phyloP scores from a whole-genome alignment of 352 stramenopile species.

The Sclerospora graminicola region DNA sequence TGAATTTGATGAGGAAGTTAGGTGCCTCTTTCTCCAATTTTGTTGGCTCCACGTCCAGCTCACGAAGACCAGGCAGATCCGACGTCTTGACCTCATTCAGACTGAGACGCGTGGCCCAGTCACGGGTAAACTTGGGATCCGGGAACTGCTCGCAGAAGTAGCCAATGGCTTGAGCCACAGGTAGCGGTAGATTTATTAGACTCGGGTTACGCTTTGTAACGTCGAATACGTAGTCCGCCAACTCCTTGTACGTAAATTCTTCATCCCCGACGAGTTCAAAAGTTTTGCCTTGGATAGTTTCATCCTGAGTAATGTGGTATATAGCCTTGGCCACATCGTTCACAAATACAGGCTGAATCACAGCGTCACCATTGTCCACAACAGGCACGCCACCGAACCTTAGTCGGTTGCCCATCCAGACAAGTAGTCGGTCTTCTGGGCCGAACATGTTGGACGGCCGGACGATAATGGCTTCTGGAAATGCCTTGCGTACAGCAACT shows the following conservation, averaged over 20 bases:
- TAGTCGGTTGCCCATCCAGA: constrained; percentile 79
- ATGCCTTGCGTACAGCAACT: constrained; percentile 83
- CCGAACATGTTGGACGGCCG: constrained; percentile 92
- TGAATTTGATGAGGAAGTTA: constrained; percentile 93
- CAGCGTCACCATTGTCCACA: constrained; percentile 88
- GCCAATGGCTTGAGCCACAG: constrained; percentile 65
- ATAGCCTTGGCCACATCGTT: constrained; percentile 76
- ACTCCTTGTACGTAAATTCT: constrained; percentile 94
- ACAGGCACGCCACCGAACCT: constrained; percentile 79
- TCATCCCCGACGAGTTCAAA: constrained; percentile 95
- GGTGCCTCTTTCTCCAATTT: constrained; percentile 94
- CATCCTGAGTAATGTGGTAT: constrained; percentile 71
- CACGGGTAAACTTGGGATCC: constrained; percentile 70
- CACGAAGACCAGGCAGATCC: constrained; percentile 57
- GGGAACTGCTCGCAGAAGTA: constrained; percentile 77
- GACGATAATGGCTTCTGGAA: constrained; percentile 93
- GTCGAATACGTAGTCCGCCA: constrained; percentile 95
- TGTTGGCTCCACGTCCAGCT: constrained; percentile 80
- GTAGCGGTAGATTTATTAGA: constrained; percentile 76
- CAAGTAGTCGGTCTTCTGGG: constrained; percentile 92
- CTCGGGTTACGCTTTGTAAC: constrained; percentile 65
- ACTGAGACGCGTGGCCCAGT: constrained; percentile 67
- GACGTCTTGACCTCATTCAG: constrained; percentile 82
- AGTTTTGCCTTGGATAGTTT: constrained; percentile 85
- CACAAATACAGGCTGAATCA: constrained; percentile 90